Evolutionary conservation across 345 rosid species (phyloP), one percentile per base, ranked within the genome.

Genomic region (Populus pruinosa): DNA sequence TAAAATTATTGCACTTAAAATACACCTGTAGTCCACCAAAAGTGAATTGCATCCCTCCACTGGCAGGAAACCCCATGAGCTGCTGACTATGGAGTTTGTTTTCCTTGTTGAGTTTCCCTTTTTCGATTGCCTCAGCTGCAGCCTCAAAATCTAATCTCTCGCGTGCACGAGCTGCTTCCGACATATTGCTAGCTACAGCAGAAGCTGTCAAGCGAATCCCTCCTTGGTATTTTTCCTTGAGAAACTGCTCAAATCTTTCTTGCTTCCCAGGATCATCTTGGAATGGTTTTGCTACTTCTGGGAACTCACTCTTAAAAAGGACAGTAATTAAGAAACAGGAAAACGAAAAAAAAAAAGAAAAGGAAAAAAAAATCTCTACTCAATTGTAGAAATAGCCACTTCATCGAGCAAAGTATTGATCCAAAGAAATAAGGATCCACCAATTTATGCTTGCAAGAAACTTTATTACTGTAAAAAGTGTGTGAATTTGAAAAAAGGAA

Each of bases 141-240:
- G 96, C 93, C 90, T 96, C 99, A 85, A 96, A 96, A 79, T 96
- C 98, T 78, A 96, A 77, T 87, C 91, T 93, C 84, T 96, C 99
- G 69, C 83, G 97, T 49, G 98, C 99, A 84, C 98, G 98, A 85
- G 88, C 94, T 69, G 89, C 83, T 84, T 96, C 99, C 50, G 98
- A 89, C 98, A 96, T 84, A 70, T 79, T 84, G 80, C 83, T 84
- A 43, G 88, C 85, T 80, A 85, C 87, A 79, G 82, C 79, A 69
- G 88, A 85, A 36, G 77, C 87, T 41, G 89, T 74, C 29, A 92
- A 69, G 49, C 97, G 97, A 81, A 96, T 92, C 49, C 98, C 99
- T 82, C 99, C 99, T 74, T 85, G 85, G 80, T 93, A 90, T 85
- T 93, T 93, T 70, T 92, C 96, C 89, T 87, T 93, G 84, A 93